Percentiles rank a stretch among this genome's conserved stretches.
phyloP scores from a whole-genome alignment of 1,284 basidiomycete species.

The Ceraceosorus guamensis region DNA sequence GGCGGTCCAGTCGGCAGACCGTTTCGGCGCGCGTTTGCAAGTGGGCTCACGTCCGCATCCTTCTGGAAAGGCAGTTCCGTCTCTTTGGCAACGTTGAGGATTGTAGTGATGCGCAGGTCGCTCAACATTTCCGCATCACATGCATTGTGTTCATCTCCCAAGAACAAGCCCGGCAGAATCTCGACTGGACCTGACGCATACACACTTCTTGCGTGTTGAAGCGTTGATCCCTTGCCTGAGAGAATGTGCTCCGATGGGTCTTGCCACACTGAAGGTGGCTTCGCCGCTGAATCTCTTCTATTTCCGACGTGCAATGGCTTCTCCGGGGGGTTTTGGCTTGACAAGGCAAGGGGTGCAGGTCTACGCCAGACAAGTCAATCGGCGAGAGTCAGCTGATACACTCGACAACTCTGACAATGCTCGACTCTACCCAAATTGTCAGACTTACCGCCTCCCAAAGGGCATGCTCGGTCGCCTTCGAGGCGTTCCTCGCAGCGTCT shows the following conservation, averaged over 20 bases:
- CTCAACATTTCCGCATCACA: conserved; percentile 65
- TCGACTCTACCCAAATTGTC: neutral
- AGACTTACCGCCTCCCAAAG: conserved; percentile 8
- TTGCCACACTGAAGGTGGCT: conserved; percentile 26
- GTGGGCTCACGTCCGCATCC: neutral
- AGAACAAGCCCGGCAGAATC: conserved; percentile 79
- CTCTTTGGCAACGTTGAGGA: conserved; percentile 85
- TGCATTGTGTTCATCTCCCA: conserved; percentile 89
- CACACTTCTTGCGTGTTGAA: conserved; percentile 41
- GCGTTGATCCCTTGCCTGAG: conserved; percentile 36
- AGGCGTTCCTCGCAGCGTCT: conserved; percentile 37
- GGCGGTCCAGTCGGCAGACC: neutral
- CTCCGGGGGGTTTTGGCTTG: neutral
- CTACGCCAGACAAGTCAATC: neutral
- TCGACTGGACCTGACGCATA: conserved; percentile 81
- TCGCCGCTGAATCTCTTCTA: neutral
- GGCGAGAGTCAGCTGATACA: neutral
- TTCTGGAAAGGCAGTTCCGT: conserved; percentile 25
- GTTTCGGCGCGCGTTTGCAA: neutral
- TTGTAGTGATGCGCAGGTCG: conserved; percentile 67
- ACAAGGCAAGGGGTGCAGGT: neutral
- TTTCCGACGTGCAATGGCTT: neutral
- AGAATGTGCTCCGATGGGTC: conserved; percentile 42
- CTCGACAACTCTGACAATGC: neutral
- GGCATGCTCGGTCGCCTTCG: conserved; percentile 37